These are phyloP conservation scores for Sporothrix dimorphospora DNA, from an alignment of 2,329 filamentous ascomycete species.

Conservation along the genomic window DNA sequence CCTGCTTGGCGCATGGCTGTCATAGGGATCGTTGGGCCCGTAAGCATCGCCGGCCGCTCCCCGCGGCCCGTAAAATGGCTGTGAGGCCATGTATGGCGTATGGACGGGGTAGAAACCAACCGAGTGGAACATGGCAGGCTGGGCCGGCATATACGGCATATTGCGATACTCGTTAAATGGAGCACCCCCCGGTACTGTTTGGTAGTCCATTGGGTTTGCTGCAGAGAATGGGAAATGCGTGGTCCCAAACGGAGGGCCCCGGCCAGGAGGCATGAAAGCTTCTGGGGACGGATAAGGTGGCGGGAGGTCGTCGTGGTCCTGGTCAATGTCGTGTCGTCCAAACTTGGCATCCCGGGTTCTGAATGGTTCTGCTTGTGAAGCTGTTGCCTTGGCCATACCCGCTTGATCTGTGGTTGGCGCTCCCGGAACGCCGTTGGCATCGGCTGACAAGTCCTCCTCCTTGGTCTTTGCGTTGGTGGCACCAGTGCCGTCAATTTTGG, in stretches of 20 bases:
- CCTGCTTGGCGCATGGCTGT: background rate
- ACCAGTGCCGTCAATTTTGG: background rate
- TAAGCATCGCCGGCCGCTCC: background rate
- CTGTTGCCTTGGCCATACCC: background rate
- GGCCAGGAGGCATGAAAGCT: slow-evolving; percentile 12
- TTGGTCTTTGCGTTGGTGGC: background rate
- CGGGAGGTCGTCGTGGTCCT: slow-evolving; percentile 26
- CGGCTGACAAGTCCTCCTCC: background rate
- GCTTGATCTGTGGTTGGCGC: background rate
- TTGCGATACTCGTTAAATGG: slow-evolving; percentile 22
- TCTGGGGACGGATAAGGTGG: slow-evolving; percentile 27
- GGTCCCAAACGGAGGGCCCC: slow-evolving; percentile 19
- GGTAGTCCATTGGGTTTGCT: background rate
- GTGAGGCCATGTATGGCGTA: slow-evolving; percentile 15
- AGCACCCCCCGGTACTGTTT: background rate
- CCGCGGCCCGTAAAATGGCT: slow-evolving; percentile 6
- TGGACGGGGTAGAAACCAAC: slow-evolving; percentile 27
- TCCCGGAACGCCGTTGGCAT: background rate
- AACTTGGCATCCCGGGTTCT: slow-evolving; percentile 12
- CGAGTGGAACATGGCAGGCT: slow-evolving; percentile 21
- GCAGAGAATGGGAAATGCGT: slow-evolving; percentile 14
- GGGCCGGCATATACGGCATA: slow-evolving; percentile 22
- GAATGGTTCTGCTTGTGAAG: background rate
- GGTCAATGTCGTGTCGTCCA: background rate
- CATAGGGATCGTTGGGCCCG: slow-evolving; percentile 7